Conservation (phyloP, 768 basidiomycete species). For the Heimioporus sp. region DNA sequence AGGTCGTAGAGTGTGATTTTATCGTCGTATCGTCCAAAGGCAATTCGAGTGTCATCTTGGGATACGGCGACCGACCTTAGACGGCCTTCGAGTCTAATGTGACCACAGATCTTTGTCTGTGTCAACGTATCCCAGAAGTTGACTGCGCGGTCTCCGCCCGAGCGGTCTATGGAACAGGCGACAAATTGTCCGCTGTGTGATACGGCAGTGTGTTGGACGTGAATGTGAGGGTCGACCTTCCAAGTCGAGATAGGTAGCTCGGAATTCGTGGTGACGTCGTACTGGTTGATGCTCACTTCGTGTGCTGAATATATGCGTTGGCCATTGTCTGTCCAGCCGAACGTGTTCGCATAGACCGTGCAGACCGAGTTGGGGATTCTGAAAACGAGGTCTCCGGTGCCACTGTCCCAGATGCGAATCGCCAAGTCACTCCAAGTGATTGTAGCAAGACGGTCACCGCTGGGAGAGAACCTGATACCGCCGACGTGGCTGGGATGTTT, state of each 20-base stretch:
- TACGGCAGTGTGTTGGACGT: neutral
- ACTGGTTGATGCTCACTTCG: neutral
- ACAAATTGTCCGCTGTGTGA: conserved; percentile 7
- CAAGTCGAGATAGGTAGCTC: neutral
- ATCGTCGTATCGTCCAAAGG: conserved; percentile 4
- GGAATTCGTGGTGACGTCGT: neutral
- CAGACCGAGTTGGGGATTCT: conserved; percentile 1
- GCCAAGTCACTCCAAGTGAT: conserved; percentile 5
- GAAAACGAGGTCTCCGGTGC: conserved; percentile 1
- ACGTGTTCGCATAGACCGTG: neutral
- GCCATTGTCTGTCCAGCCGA: conserved; percentile 7
- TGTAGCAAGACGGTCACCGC: conserved; percentile 2
- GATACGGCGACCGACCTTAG: conserved; percentile 1
- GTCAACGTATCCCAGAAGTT: conserved; percentile 6
- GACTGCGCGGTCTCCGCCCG: neutral
- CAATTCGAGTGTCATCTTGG: neutral
- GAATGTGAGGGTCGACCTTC: neutral
- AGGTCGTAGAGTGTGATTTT: neutral
- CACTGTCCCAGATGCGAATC: conserved; percentile 4
- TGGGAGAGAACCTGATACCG: conserved; percentile 4
- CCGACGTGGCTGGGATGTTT: neutral
- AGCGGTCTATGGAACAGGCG: neutral
- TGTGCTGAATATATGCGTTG: conserved; percentile 5
- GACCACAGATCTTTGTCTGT: neutral
- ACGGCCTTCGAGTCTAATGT: neutral